phyloP scores from a whole-genome alignment of 2,329 filamentous ascomycete species.

The Pyricularia sp. region DNA sequence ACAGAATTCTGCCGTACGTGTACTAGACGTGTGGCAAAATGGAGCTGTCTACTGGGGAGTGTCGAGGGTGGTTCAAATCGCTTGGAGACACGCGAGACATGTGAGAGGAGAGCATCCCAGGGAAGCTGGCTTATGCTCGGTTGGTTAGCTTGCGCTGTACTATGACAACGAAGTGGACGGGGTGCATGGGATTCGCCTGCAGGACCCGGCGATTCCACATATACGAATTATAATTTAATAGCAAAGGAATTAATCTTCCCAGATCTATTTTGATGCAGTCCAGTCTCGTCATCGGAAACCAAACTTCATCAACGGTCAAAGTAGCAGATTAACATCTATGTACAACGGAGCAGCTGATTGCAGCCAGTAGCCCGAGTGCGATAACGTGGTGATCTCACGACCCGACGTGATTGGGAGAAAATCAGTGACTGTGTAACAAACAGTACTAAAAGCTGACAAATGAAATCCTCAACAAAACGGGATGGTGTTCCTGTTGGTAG shows the following conservation, averaged over 20 bases:
- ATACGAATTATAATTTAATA: not conserved
- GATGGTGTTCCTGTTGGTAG: not conserved
- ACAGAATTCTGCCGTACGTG: conserved; percentile 70
- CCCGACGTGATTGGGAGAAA: not conserved
- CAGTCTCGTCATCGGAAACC: too few relatives aligned
- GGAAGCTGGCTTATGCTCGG: not conserved
- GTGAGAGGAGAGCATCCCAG: not conserved
- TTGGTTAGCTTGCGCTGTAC: not conserved
- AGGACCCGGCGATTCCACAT: not conserved
- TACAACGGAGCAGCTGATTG: too few relatives aligned
- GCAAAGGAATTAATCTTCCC: not conserved
- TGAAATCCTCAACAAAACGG: not conserved
- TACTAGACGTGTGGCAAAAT: conserved; percentile 43
- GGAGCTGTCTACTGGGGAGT: not conserved
- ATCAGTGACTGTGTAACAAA: not conserved
- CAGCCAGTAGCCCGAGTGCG: too few relatives aligned
- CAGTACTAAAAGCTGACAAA: not conserved
- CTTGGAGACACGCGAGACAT: not conserved
- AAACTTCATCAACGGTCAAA: too few relatives aligned
- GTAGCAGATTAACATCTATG: too few relatives aligned
- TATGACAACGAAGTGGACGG: not conserved
- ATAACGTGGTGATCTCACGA: too few relatives aligned
- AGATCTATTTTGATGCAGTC: too few relatives aligned
- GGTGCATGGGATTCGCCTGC: not conserved
- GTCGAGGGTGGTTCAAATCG: not conserved